Conservation (phyloP, 306 rosid species). For the Trifolium fragiferum region DNA sequence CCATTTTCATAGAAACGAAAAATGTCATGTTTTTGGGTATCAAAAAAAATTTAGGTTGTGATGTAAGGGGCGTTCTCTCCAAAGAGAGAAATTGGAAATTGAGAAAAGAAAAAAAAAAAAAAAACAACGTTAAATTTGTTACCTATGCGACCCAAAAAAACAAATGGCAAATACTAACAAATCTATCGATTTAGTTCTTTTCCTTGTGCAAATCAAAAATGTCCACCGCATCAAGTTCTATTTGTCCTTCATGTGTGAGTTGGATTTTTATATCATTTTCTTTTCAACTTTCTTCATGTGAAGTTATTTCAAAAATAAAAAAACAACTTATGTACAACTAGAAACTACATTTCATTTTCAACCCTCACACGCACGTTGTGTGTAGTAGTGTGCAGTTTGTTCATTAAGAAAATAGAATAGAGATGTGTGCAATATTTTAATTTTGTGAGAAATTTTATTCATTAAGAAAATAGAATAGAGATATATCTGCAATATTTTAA, state of each 20-base stretch:
- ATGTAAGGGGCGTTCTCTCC: conserved; percentile 2
- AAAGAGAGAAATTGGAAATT: conserved; percentile 19
- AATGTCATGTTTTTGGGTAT: neutral
- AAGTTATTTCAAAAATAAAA: too few relatives aligned
- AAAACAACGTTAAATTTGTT: conserved; percentile 53
- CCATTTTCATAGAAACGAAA: conserved; percentile 26
- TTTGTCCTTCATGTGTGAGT: neutral
- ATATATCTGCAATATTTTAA: too few relatives aligned
- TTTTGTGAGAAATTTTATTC: neutral
- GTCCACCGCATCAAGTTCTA: conserved; percentile 32
- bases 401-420: neutral
- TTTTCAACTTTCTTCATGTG: neutral
- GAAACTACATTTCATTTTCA: conserved; percentile 2
- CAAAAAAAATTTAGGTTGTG: conserved; percentile 2
- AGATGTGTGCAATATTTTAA: neutral
- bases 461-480: too few relatives aligned
- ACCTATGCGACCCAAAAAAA: conserved; percentile 33
- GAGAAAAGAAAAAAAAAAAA: conserved; percentile 11
- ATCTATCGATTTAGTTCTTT: conserved; percentile 30
- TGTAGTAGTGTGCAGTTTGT: neutral
- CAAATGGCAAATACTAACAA: conserved; percentile 20
- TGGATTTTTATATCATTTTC: conserved; percentile 7
- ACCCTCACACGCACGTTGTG: neutral
- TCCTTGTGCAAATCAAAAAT: conserved; percentile 1
- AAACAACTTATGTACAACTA: neutral